These are phyloP conservation scores for Acer saccharum DNA, from an alignment of 345 rosid genomes.

Conservation along the genomic window DNA sequence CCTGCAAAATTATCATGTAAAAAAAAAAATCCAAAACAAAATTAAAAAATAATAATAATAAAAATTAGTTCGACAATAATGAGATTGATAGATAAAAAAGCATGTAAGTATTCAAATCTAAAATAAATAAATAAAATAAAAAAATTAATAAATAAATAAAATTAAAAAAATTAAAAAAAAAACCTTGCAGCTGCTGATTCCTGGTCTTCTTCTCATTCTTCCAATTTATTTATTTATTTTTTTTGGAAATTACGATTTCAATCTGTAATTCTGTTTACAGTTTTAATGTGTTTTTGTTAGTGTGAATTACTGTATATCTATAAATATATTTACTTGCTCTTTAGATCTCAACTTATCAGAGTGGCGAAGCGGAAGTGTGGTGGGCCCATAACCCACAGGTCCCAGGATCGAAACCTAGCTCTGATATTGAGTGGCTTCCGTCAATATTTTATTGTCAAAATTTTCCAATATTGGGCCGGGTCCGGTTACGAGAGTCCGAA, in stretches of 20 bases:
- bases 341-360: constrained; percentile 15
- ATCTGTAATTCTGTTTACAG: too few relatives aligned
- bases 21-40: not conserved
- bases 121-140: constrained; percentile 35
- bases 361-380: constrained; percentile 69
- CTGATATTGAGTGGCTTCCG: constrained; percentile 22
- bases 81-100: not conserved
- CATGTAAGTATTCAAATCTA: not conserved
- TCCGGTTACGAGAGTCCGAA: too few relatives aligned
- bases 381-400: constrained; percentile 58
- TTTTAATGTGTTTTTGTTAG: too few relatives aligned
- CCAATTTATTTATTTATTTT: too few relatives aligned
- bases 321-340: too few relatives aligned
- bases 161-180: too few relatives aligned
- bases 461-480: too few relatives aligned
- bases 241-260: too few relatives aligned
- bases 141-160: too few relatives aligned
- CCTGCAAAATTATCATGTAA: constrained; percentile 33
- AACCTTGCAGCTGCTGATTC: constrained; percentile 80
- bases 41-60: not conserved
- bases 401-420: constrained; percentile 54
- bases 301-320: too few relatives aligned
- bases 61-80: not conserved
- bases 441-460: too few relatives aligned
- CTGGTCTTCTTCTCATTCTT: constrained; percentile 77